These are phyloP conservation scores for Begonia peltatifolia DNA, from an alignment of 306 rosid species.

Conservation along the genomic window DNA sequence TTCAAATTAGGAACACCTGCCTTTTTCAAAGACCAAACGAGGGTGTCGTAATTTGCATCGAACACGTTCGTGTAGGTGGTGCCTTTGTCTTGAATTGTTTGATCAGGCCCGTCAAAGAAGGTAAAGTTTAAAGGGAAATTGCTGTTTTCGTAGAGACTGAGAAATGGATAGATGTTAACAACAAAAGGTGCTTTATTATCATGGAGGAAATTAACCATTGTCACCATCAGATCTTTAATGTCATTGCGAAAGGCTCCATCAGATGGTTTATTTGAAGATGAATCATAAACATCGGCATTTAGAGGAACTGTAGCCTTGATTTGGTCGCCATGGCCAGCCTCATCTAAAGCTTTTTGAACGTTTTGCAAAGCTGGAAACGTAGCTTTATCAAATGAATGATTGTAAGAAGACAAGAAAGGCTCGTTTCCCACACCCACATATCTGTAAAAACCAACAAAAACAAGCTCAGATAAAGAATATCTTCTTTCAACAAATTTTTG, in stretches of 20 bases:
- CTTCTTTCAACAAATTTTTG: not conserved
- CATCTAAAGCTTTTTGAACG: slow-evolving; percentile 46
- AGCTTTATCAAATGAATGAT: slow-evolving; percentile 15
- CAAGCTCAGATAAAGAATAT: not conserved
- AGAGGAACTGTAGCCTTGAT: slow-evolving; percentile 49
- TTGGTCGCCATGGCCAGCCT: slow-evolving; percentile 33
- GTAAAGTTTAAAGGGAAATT: slow-evolving; percentile 48
- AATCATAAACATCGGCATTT: slow-evolving; percentile 69
- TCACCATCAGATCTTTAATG: slow-evolving; percentile 14
- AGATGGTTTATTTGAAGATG: slow-evolving; percentile 39
- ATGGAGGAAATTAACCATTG: slow-evolving; percentile 28
- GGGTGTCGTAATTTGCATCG: slow-evolving; percentile 65
- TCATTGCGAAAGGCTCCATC: slow-evolving; percentile 41
- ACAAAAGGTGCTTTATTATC: slow-evolving; percentile 37
- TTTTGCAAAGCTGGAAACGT: slow-evolving; percentile 63
- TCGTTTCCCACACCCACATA: slow-evolving; percentile 77
- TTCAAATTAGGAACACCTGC: slow-evolving; percentile 21
- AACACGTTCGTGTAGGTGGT: slow-evolving; percentile 34
- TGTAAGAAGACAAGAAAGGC: slow-evolving; percentile 49
- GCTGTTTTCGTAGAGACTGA: slow-evolving; percentile 32
- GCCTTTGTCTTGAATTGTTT: slow-evolving; percentile 23
- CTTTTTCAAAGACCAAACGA: slow-evolving; percentile 35
- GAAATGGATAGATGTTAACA: slow-evolving; percentile 76
- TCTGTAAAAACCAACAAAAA: slow-evolving; percentile 14
- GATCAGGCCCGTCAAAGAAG: slow-evolving; percentile 24